These are phyloP conservation scores for Martensiomyces pterosporus DNA, from an alignment of 192 early-diverging fungal species.

Conservation along the genomic window DNA sequence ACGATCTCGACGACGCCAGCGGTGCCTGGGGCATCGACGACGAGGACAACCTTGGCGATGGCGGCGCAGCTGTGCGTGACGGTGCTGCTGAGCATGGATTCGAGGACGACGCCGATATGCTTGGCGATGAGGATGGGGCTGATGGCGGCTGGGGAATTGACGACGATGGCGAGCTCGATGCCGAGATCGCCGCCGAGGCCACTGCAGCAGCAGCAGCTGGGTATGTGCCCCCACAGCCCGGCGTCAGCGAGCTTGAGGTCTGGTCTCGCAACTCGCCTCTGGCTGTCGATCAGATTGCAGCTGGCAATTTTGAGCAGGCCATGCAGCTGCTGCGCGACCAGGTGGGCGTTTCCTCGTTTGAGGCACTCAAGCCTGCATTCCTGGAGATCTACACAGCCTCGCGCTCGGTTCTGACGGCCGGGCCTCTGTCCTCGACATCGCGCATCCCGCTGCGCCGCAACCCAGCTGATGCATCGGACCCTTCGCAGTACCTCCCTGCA, in stretches of 20 bases:
- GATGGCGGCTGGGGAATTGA: slow-evolving; percentile 88
- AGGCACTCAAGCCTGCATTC: slow-evolving; percentile 84
- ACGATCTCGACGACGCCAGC: slow-evolving; percentile 57
- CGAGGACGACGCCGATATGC: slow-evolving; percentile 39
- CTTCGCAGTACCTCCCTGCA: slow-evolving; percentile 30
- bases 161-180: slow-evolving; percentile 68
- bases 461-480: slow-evolving; percentile 50
- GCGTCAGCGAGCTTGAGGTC: slow-evolving; percentile 61
- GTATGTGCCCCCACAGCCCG: slow-evolving; percentile 73
- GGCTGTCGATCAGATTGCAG: slow-evolving; percentile 91
- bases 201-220: slow-evolving; percentile 48
- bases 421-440: slow-evolving; percentile 59
- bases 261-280: slow-evolving; percentile 85
- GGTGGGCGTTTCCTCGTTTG: slow-evolving; percentile 91
- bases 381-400: slow-evolving; percentile 78
- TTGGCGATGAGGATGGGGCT: slow-evolving; percentile 51
- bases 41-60: slow-evolving; percentile 58
- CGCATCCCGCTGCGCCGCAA: slow-evolving; percentile 67
- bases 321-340: slow-evolving; percentile 93
- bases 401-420: slow-evolving; percentile 58
- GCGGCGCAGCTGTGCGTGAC: slow-evolving; percentile 13
- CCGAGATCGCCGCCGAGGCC: slow-evolving; percentile 55
- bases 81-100: slow-evolving; percentile 47
- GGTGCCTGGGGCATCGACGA: slow-evolving; percentile 79
- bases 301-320: slow-evolving; percentile 91